Percentiles rank a stretch among this genome's conserved stretches.
Conservation (phyloP, 2,329 filamentous ascomycete genomes). For the Ophiostoma tasmaniense region DNA sequence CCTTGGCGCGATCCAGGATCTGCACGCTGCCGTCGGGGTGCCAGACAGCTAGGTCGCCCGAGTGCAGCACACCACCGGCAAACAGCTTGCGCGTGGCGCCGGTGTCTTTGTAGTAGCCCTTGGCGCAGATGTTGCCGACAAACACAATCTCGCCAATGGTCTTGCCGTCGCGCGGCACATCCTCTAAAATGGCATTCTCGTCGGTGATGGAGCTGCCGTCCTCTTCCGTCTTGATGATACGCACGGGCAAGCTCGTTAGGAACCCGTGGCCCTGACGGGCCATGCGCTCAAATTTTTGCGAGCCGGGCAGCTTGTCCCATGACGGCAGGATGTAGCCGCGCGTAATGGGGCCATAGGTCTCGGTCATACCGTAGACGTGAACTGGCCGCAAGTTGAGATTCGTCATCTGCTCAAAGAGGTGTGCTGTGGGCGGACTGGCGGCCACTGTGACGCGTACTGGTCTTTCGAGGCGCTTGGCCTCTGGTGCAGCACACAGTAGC, state of each 20-base stretch:
- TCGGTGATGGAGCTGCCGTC: slow-evolving; percentile 35
- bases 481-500: slow-evolving; percentile 69
- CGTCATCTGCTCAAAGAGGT: slow-evolving; percentile 91
- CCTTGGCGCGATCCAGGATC: slow-evolving; percentile 89
- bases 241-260: slow-evolving; percentile 68
- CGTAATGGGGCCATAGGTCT: slow-evolving; percentile 93
- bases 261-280: slow-evolving; percentile 91
- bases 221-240: slow-evolving; percentile 69
- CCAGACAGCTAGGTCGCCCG: slow-evolving; percentile 88
- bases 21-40: slow-evolving; percentile 84
- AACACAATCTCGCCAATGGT: slow-evolving; percentile 59
- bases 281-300: slow-evolving; percentile 83
- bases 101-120: slow-evolving; percentile 84
- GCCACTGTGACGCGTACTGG: slow-evolving; percentile 85
- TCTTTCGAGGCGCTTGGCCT: slow-evolving; percentile 60
- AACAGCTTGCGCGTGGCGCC: slow-evolving; percentile 83
- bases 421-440: slow-evolving; percentile 78
- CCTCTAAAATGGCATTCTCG: slow-evolving; percentile 38
- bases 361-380: slow-evolving; percentile 80
- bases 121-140: slow-evolving; percentile 81
- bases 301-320: slow-evolving; percentile 66
- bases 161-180: slow-evolving; percentile 40
- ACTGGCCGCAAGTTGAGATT: slow-evolving; percentile 77
- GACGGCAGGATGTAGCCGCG: slow-evolving; percentile 81
- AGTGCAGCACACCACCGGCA: slow-evolving; percentile 76